Percentiles rank a stretch among this genome's conserved stretches.
Conservation (phyloP, 1,284 basidiomycete genomes). For the Bondarzewia mesenterica region DNA sequence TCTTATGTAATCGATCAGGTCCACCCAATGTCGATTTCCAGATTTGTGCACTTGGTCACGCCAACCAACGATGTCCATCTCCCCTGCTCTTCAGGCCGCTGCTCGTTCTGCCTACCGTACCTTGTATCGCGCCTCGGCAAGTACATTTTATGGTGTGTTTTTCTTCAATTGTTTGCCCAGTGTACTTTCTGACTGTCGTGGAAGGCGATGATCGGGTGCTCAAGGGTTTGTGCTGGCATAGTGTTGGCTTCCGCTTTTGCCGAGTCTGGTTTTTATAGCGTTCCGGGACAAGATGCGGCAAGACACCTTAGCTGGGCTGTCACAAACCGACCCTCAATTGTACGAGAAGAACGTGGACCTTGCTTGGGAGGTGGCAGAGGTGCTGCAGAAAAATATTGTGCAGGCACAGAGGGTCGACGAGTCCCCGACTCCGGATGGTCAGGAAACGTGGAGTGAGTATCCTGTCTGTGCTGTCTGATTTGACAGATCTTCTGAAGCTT, state of each 20-base stretch:
- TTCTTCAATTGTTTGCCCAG: not conserved
- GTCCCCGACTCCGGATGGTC: slow-evolving; percentile 20
- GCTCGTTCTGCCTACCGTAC: slow-evolving; percentile 68
- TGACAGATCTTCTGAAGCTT: slow-evolving; percentile 1
- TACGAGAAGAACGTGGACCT: slow-evolving; percentile 48
- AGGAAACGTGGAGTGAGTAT: slow-evolving; percentile 51
- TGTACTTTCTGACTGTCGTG: not conserved
- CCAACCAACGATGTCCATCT: slow-evolving; percentile 18
- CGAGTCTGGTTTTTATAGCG: slow-evolving; percentile 30
- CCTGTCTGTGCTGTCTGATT: slow-evolving; percentile 4
- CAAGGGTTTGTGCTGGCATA: slow-evolving; percentile 29
- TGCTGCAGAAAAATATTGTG: slow-evolving; percentile 64
- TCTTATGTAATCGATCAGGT: slow-evolving; percentile 1
- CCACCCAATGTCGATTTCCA: not conserved
- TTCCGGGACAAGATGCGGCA: slow-evolving; percentile 62
- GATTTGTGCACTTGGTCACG: not conserved
- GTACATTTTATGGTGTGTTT: slow-evolving; percentile 57
- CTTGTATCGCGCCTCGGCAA: slow-evolving; percentile 53
- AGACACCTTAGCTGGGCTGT: slow-evolving; percentile 33
- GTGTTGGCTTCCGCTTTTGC: not conserved
- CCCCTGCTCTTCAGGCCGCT: slow-evolving; percentile 27
- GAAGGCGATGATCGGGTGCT: slow-evolving; percentile 49
- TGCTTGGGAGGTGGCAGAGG: slow-evolving; percentile 56
- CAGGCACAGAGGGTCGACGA: slow-evolving; percentile 45
- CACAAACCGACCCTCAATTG: slow-evolving; percentile 33